Percentiles rank a stretch among this genome's conserved stretches.
phyloP scores from a whole-genome alignment of 192 early-diverging fungal genomes.

The Powellomyces hirtus region DNA sequence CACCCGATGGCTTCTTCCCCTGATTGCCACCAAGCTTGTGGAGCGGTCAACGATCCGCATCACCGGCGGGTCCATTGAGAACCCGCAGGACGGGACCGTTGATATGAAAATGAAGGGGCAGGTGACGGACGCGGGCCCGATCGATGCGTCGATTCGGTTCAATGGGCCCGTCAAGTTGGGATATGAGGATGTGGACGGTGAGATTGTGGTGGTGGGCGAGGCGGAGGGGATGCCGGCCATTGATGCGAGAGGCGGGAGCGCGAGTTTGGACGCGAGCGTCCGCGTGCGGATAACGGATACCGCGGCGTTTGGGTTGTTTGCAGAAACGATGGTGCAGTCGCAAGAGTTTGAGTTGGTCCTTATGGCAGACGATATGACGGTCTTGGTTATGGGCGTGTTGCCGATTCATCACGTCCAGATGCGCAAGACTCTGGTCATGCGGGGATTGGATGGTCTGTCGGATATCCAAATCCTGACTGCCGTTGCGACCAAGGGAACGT shows the following conservation, averaged over 20 bases:
- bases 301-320: constrained; percentile 18
- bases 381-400: constrained; percentile 4
- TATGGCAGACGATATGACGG: constrained; percentile 12
- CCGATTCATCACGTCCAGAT: constrained; percentile 11
- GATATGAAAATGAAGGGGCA: constrained; percentile 4
- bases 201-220: constrained; percentile 10
- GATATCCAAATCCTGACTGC: constrained; percentile 14
- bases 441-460: constrained; percentile 8
- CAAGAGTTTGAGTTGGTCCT: constrained; percentile 2
- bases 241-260: background rate
- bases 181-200: background rate
- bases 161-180: constrained; percentile 16
- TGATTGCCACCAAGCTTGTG: constrained; percentile 16
- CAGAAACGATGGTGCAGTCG: constrained; percentile 14
- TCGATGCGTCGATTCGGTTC: constrained; percentile 12
- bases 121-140: constrained; percentile 4
- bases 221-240: constrained; percentile 17
- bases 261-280: constrained; percentile 11
- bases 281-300: constrained; percentile 14
- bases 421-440: constrained; percentile 7
- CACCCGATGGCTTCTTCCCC: constrained; percentile 18
- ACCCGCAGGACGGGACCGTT: background rate
- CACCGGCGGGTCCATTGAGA: background rate
- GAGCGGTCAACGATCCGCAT: background rate
- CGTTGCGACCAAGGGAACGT: constrained; percentile 3